A percentile compares a stretch with the other conserved stretches of the same genome.
These are phyloP conservation scores for Trametes polyzona DNA, from an alignment of 1,284 basidiomycete genomes.

Conservation along the genomic window DNA sequence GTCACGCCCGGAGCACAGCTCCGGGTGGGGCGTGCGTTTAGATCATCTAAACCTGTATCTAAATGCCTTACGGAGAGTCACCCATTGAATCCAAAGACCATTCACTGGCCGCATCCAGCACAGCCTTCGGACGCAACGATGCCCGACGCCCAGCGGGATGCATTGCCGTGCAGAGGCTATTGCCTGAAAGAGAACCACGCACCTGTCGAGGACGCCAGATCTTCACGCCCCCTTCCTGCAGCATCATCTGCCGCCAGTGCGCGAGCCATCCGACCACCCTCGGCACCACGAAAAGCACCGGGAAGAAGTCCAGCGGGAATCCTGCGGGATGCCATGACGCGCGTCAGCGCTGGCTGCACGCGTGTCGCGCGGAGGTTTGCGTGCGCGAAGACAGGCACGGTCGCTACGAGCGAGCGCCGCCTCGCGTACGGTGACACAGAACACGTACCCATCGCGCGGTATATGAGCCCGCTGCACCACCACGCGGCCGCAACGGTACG, in stretches of 20 bases:
- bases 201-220: slow-evolving; percentile 90
- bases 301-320: slow-evolving; percentile 90
- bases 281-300: slow-evolving; percentile 87
- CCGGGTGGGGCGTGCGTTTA: no score
- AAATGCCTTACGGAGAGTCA: no score
- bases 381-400: slow-evolving; percentile 10
- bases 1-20: no score
- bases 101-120: no score
- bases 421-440: background rate
- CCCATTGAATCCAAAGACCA: no score
- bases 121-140: slow-evolving; percentile 3
- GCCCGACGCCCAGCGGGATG: background rate
- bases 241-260: slow-evolving; percentile 91
- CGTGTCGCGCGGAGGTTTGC: slow-evolving; percentile 5
- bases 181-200: slow-evolving; percentile 20
- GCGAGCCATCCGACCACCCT: slow-evolving; percentile 90
- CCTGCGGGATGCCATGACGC: slow-evolving; percentile 45
- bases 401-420: no score
- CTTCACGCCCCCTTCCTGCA: slow-evolving; percentile 84
- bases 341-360: slow-evolving; percentile 8
- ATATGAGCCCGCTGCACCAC: slow-evolving; percentile 72
- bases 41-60: no score
- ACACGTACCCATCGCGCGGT: slow-evolving; percentile 80
- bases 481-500: slow-evolving; percentile 3
- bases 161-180: background rate